phyloP scores from a whole-genome alignment of 805 yeast species.

The Myxozyma vanderwaltii region DNA sequence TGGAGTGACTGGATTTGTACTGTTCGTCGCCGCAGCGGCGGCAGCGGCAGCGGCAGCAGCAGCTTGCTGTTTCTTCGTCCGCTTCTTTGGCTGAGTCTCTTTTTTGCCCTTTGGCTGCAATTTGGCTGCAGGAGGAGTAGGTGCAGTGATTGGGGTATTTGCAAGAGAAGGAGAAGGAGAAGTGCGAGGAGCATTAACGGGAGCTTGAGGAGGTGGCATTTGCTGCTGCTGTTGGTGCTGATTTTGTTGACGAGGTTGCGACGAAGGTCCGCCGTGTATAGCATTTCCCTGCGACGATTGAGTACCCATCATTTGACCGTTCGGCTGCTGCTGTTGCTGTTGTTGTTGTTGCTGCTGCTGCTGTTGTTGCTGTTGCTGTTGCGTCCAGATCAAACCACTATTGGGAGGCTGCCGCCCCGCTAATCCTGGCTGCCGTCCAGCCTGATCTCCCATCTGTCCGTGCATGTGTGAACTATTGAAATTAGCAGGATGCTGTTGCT shows the following conservation, averaged over 20 bases:
- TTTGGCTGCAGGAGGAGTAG: conserved; percentile 33
- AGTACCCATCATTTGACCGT: conserved; percentile 6
- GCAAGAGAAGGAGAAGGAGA: conserved; percentile 29
- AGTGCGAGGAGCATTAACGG: conserved; percentile 11
- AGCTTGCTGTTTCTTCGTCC: conserved; percentile 21
- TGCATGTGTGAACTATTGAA: conserved; percentile 24
- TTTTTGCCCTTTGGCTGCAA: conserved; percentile 27
- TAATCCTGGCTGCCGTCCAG: conserved; percentile 11
- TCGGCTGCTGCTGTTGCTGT: conserved; percentile 1
- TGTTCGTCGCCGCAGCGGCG: conserved; percentile 19
- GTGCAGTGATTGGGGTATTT: conserved; percentile 27
- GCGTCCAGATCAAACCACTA: conserved; percentile 24
- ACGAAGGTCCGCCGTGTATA: conserved; percentile 1
- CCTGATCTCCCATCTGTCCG: conserved; percentile 13
- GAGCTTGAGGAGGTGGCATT: conserved; percentile 33
- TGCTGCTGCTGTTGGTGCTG: conserved; percentile 31
- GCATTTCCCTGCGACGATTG: conserved; percentile 7
- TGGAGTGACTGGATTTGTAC: conserved; percentile 27
- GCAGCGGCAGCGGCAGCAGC: conserved; percentile 29
- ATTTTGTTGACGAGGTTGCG: conserved; percentile 20
- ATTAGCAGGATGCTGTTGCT: conserved; percentile 16
- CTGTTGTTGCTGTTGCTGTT: conserved; percentile 10
- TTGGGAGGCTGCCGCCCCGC: conserved; percentile 13
- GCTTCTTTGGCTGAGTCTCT: conserved; percentile 29
- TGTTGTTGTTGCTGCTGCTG: conserved; percentile 5